phyloP scores from a whole-genome alignment of 805 yeast species.

The Naumovozyma castellii region DNA sequence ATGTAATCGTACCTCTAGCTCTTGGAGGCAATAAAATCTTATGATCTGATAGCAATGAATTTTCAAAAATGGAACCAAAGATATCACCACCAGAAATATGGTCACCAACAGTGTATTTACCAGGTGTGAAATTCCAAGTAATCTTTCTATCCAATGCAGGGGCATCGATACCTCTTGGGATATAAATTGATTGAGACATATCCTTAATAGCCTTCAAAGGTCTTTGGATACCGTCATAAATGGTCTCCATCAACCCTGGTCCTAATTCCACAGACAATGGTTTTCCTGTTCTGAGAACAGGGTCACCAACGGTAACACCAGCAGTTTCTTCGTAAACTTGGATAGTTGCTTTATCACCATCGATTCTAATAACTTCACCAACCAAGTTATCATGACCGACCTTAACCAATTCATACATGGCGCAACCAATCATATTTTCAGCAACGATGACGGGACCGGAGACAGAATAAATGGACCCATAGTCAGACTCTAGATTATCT shows the following conservation, averaged over 20 bases:
- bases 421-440: conserved; percentile 98
- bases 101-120: conserved; percentile 70
- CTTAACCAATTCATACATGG: conserved; percentile 97
- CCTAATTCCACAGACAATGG: conserved; percentile 98
- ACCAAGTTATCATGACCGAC: conserved; percentile 96
- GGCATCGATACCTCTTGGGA: conserved; percentile 97
- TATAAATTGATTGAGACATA: conserved; percentile 80
- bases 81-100: conserved; percentile 98
- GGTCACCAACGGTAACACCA: conserved; percentile 98
- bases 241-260: conserved; percentile 98
- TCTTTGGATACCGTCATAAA: conserved; percentile 98
- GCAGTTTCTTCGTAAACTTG: conserved; percentile 99
- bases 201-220: conserved; percentile 92
- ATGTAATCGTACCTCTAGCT: conserved; percentile 93
- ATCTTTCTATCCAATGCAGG: conserved; percentile 83
- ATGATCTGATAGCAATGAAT: conserved; percentile 86
- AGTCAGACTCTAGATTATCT: conserved; percentile 61
- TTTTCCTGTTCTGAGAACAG: conserved; percentile 95
- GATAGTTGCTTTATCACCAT: conserved; percentile 92
- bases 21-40: conserved; percentile 94
- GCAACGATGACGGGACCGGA: conserved; percentile 98
- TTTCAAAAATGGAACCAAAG: conserved; percentile 87
- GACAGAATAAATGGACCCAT: conserved; percentile 86
- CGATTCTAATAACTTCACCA: conserved; percentile 97
- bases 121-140: conserved; percentile 83